Evolutionary conservation across 208 protist species (phyloP), one percentile per base, ranked within the genome.

Genomic region (Wallacemonas rigidus): DNA sequence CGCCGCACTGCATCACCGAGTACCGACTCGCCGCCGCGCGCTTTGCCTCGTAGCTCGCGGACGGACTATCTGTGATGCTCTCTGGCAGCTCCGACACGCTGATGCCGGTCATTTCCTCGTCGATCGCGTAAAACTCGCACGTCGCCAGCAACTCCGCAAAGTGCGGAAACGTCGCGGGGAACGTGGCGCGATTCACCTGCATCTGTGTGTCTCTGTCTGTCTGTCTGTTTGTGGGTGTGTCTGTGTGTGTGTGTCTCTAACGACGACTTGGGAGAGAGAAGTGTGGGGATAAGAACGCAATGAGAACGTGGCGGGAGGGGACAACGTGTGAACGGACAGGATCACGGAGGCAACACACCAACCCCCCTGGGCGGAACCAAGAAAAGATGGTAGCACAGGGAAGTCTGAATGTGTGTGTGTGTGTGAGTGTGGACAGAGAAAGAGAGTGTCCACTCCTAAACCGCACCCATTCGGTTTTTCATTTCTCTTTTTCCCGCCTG

Each of bases 41-140:
- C 67, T 95, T 95, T 14, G 79, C 55, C n/a, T 67, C 41, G 67
- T 95, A 95, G 57, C 64, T 73, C 61, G 91, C 86, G 39, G 83
- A 69, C n/a, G 87, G 81, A 5, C 77, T 67, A 56, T 86, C 82
- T n/a, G 82, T 87, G 51, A 90, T 87, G 53, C 39, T 75, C 69
- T 94, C 89, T 38, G 82, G 76, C 5, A 85, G 44, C 40, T 90
- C 83, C 15, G 81, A 53, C 61, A 82, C 77, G 63, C 74, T 88
- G 47, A 94, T 94, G 17, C 91, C 91, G 17, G 91, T 94, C 91
- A 95, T 94, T 77, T 95, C 91, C 72, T 92, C 88, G 76, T 95
- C 91, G 67, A 95, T 74, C 6, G 91, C 88, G 68, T 91, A 91
- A 71, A 95, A 95, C 54, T 93, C 88, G 56, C 88, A 94, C 40